Conservation (phyloP, 176 grass and related monocot species). For the Aechmea fasciata region DNA sequence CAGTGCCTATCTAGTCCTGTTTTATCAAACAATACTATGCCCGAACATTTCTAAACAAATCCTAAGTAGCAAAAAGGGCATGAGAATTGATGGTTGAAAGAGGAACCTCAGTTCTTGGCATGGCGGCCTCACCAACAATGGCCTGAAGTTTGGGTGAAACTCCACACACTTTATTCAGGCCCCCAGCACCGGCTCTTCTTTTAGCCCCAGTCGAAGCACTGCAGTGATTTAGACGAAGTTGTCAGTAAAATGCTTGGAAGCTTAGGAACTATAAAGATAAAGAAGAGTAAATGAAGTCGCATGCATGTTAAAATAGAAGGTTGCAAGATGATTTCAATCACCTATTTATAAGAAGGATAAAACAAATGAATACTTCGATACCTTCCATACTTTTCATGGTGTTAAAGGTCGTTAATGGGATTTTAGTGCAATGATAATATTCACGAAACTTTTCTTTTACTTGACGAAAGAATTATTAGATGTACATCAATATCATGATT, state of each 20-base stretch:
- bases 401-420: too few species aligned
- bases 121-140: constrained; percentile 85
- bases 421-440: too few species aligned
- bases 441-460: too few species aligned
- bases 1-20: neutral
- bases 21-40: neutral
- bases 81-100: constrained; percentile 1
- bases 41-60: neutral
- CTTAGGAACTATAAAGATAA: neutral
- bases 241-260: neutral
- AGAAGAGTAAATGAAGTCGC: neutral
- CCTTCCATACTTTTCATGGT: too few species aligned
- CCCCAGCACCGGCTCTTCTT: constrained; percentile 83
- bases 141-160: constrained; percentile 94
- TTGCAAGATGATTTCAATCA: too few species aligned
- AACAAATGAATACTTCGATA: too few species aligned
- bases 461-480: too few species aligned
- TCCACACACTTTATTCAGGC: constrained; percentile 91
- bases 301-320: neutral
- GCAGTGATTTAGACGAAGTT: neutral
- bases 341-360: too few species aligned
- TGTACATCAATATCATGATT: too few species aligned
- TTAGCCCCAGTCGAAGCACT: constrained; percentile 42
- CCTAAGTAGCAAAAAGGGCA: neutral
- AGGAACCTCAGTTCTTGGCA: constrained; percentile 94